A percentile compares a stretch with the other conserved stretches of the same genome.
Evolutionary conservation across 83 land plant species (phyloP).

Genomic region (Picea mariana): DNA sequence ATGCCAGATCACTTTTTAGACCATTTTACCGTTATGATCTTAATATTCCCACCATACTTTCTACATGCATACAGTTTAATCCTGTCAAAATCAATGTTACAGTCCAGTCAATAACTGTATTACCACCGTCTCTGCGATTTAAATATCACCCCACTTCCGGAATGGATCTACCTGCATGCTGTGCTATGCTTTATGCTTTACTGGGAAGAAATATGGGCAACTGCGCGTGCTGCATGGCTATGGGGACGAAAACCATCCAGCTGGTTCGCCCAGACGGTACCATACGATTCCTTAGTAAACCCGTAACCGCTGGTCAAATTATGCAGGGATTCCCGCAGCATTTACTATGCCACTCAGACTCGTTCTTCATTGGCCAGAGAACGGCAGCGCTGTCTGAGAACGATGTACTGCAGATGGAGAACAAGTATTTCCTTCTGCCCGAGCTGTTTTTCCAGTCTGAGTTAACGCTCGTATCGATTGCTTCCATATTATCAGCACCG

Average conservation of each 20-base stretch:
- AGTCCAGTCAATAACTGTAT: too few species aligned
- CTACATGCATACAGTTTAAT: too few species aligned
- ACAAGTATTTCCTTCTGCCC: constrained; percentile 59
- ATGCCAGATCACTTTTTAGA: too few species aligned
- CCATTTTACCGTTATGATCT: too few species aligned
- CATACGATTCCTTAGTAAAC: constrained; percentile 26
- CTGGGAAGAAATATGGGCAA: not conserved
- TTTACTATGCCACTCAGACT: constrained; percentile 55
- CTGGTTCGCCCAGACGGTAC: constrained; percentile 41
- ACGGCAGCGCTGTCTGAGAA: constrained; percentile 35
- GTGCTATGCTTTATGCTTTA: too few species aligned
- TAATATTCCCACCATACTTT: too few species aligned
- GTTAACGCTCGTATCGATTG: constrained; percentile 39
- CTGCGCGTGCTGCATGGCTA: not conserved
- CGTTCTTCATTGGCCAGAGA: constrained; percentile 59
- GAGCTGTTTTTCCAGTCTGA: constrained; percentile 45
- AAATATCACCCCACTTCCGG: too few species aligned
- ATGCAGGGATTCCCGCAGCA: constrained; percentile 43
- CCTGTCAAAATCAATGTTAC: too few species aligned
- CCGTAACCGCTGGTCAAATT: constrained; percentile 33
- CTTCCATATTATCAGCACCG: constrained; percentile 19
- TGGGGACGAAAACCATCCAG: constrained; percentile 15
- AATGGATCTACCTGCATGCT: too few species aligned
- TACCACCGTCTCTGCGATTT: too few species aligned
- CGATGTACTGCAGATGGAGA: constrained; percentile 46